A percentile compares a stretch with the other conserved stretches of the same genome.
Evolutionary conservation across 2,329 filamentous ascomycete species (phyloP).

Genomic region (Periglandula ipomoeae): DNA sequence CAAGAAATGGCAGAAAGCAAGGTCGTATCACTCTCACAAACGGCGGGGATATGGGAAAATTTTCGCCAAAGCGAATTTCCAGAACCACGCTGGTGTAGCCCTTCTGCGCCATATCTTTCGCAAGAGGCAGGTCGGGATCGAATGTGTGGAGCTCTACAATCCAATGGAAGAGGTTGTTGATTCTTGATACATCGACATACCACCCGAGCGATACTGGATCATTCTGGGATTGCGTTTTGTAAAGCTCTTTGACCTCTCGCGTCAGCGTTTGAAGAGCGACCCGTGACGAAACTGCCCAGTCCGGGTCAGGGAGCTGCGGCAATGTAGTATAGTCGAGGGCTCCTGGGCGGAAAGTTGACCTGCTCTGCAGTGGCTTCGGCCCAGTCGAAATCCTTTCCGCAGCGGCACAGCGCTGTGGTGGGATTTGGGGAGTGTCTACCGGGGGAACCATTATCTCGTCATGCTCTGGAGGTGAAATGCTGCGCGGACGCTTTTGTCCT

Average conservation of each 20-base stretch:
- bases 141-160: slow-evolving; percentile 86
- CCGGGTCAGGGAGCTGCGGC: slow-evolving; percentile 43
- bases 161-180: slow-evolving; percentile 81
- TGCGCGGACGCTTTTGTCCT: neutral
- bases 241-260: slow-evolving; percentile 51
- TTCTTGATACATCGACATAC: slow-evolving; percentile 61
- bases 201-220: slow-evolving; percentile 65
- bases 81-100: slow-evolving; percentile 61
- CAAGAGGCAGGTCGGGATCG: slow-evolving; percentile 56
- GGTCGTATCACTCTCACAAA: slow-evolving; percentile 79
- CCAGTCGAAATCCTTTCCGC: too few relatives aligned
- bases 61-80: slow-evolving; percentile 70
- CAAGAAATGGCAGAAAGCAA: slow-evolving; percentile 61
- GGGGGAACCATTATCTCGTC: neutral
- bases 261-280: slow-evolving; percentile 17
- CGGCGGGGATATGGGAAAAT: slow-evolving; percentile 70
- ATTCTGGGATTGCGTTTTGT: slow-evolving; percentile 54
- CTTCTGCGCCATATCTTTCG: slow-evolving; percentile 60
- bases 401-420: neutral
- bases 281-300: slow-evolving; percentile 20
- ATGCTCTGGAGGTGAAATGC: too few relatives aligned
- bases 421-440: too few relatives aligned
- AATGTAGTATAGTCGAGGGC: slow-evolving; percentile 52
- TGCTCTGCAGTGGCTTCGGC: neutral
- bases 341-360: slow-evolving; percentile 51